Conservation (phyloP, 2,329 filamentous ascomycete genomes). For the Colletotrichum salicis region DNA sequence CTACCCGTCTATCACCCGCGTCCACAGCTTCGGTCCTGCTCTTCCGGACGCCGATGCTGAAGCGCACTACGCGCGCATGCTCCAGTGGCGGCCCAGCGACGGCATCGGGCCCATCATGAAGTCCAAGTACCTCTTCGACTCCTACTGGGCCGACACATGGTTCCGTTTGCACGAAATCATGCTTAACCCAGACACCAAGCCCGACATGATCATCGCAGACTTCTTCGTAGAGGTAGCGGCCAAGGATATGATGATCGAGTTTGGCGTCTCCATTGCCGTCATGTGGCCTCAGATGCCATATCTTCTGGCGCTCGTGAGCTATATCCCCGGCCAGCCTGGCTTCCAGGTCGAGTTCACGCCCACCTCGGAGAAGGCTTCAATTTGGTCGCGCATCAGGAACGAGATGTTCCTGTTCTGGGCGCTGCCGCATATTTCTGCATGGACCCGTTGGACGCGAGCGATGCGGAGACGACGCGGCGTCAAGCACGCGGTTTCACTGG, state of each 20-base stretch:
- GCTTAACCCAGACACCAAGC: conserved; percentile 38
- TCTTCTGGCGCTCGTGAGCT: conserved; percentile 47
- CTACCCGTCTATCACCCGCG: conserved; percentile 44
- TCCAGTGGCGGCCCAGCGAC: neutral
- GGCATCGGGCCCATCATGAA: conserved; percentile 39
- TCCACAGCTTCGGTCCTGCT: conserved; percentile 46
- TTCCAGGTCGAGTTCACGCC: conserved; percentile 50
- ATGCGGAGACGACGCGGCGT: conserved; percentile 50
- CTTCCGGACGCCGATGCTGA: conserved; percentile 15
- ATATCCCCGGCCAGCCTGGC: conserved; percentile 54
- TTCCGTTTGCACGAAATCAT: conserved; percentile 41
- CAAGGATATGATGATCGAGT: conserved; percentile 51
- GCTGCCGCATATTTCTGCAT: conserved; percentile 40
- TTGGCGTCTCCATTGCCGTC: conserved; percentile 50
- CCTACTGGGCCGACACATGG: conserved; percentile 46
- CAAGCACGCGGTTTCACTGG: conserved; percentile 41
- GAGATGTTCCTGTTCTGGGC: conserved; percentile 41
- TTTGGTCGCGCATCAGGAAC: conserved; percentile 49
- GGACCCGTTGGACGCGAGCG: conserved; percentile 40
- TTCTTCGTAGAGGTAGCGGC: conserved; percentile 54
- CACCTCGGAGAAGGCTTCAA: conserved; percentile 51
- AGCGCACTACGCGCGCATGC: conserved; percentile 17
- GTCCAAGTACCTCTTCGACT: conserved; percentile 51
- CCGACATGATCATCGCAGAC: conserved; percentile 54
- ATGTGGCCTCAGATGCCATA: conserved; percentile 55